phyloP scores from a whole-genome alignment of 2,329 filamentous ascomycete species.

The Xylaria digitata region DNA sequence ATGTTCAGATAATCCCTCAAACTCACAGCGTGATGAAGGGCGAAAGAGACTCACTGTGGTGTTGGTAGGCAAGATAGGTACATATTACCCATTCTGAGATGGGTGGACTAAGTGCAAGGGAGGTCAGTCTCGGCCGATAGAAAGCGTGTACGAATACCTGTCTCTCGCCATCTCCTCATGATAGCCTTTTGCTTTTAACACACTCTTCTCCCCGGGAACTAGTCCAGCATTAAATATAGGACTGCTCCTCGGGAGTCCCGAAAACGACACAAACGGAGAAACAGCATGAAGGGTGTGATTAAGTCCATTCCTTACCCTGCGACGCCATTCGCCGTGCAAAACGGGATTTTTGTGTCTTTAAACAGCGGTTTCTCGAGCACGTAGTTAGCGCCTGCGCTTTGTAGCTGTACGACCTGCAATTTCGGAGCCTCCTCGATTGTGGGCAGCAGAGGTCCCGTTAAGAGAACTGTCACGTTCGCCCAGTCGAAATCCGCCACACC shows the following conservation, averaged over 20 bases:
- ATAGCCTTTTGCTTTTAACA: not conserved
- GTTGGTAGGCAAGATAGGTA: conserved; percentile 63
- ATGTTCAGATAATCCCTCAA: not conserved
- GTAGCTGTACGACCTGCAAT: conserved; percentile 65
- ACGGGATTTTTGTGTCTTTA: conserved; percentile 60
- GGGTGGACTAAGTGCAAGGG: conserved; percentile 57
- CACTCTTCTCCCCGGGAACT: not conserved
- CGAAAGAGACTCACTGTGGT: conserved; percentile 55
- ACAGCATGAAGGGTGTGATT: not conserved
- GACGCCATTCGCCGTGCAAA: conserved; percentile 69
- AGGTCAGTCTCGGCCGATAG: conserved; percentile 5
- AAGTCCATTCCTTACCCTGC: conserved; percentile 59
- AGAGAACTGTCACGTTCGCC: conserved; percentile 61
- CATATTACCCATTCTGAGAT: conserved; percentile 68
- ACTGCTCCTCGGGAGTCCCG: not conserved
- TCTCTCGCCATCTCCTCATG: not conserved
- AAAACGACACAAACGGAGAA: too few species aligned
- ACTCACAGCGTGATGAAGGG: too few species aligned
- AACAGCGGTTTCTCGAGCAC: conserved; percentile 61
- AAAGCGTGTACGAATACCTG: not conserved
- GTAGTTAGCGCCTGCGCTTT: conserved; percentile 65
- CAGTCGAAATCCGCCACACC: conserved; percentile 54
- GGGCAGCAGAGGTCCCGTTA: conserved; percentile 59
- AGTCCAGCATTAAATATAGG: not conserved
- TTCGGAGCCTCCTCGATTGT: conserved; percentile 57